Evolutionary conservation across 352 stramenopile species (phyloP), one percentile per base, ranked within the genome.

Genomic region (Pythium monospermum): DNA sequence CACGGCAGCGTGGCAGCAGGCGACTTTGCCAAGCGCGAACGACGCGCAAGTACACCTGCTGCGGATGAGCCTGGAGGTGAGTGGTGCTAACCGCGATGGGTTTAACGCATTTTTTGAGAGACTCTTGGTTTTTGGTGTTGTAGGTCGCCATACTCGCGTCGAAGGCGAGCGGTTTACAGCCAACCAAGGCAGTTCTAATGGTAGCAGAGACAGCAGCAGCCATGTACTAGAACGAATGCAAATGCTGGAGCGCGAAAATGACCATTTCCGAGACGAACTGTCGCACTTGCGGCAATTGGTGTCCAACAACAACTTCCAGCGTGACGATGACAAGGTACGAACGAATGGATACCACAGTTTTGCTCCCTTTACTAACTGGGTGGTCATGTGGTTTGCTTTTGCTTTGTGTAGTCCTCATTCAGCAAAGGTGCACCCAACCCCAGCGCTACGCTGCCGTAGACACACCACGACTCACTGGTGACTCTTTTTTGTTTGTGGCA

Each of bases 241-340:
- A 16, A 28, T 50, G 15, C 57, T 91, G 11, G 80, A 91, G 61
- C 59, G 66, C 3, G 76, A 91, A 37, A 85, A 86, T 43, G 63
- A 78, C 25, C 51, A 49, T 28, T 72, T 86, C 25, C 76, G 75
- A 2, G 57, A 71, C 25, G 76, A 90, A 33, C 12, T 90, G 8
- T 40, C 66, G 28, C 75, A 85, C 32, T 48, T 89, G 8, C 73
- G 73, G 7, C 66, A 78, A 6, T 52, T 73, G 23, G 44, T 75
- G 13, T 84, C 71, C 6, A 85, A 65, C 49, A 87, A 85, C 58
- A 59, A 80, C 22, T 61, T 77, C 28, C 69, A 81, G 28, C 67
- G 71, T 7, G 76, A 86, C 31, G 69, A 81, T 11, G 73, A 84
- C 28, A 67, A 69, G 67, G 76, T 85, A n/a, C n/a, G n/a, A n/a